Evolutionary conservation across 2,329 filamentous ascomycete genomes (phyloP), one percentile per base, ranked within the genome.

Genomic region (Ophiosphaerella herpotricha): DNA sequence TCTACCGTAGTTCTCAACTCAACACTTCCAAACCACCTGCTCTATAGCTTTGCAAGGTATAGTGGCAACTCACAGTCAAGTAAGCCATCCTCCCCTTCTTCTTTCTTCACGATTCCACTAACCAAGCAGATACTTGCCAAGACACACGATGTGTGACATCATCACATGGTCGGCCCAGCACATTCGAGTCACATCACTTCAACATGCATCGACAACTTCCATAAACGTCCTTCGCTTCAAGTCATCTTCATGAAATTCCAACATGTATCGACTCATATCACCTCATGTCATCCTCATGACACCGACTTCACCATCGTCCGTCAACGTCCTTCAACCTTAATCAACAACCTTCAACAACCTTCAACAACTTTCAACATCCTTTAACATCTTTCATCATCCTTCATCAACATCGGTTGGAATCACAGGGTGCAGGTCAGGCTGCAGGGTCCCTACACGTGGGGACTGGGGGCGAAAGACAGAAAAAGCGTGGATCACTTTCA

Each of bases 341-440:
- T n/a, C 37, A 39, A 14, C 9, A 24, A 23, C n/a, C 26, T 29
- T 29, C 26, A 29, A 7, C 9, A n/a, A n/a, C n/a, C n/a, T n/a
- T 13, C 37, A 39, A 14, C 18, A 24, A 21, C 13, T 5, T 29
- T 29, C 26, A 29, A 8, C 9, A n/a, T 29, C 26, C 2, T 29
- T 11, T 3, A 18, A 2, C 16, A 18, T 18, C 16, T 18, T 18
- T 18, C 2, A 18, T 18, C 16, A 18, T 18, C 16, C 16, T 18
- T 18, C 24, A 35, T 43, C 36, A 26, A 16, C 12, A 29, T 14
- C 35, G 4, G 16, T 11, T 23, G 14, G 23, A 14, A 32, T 40
- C 34, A 48, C 37, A 46, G 48, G 48, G 29, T 46, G 39, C 48
- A 29, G 45, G 26, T 11, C n/a, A 43, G 33, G 39, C 39, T 50